Evolutionary conservation across 2,329 filamentous ascomycete species (phyloP), one percentile per base, ranked within the genome.

Genomic region (Mariannaea sp.): DNA sequence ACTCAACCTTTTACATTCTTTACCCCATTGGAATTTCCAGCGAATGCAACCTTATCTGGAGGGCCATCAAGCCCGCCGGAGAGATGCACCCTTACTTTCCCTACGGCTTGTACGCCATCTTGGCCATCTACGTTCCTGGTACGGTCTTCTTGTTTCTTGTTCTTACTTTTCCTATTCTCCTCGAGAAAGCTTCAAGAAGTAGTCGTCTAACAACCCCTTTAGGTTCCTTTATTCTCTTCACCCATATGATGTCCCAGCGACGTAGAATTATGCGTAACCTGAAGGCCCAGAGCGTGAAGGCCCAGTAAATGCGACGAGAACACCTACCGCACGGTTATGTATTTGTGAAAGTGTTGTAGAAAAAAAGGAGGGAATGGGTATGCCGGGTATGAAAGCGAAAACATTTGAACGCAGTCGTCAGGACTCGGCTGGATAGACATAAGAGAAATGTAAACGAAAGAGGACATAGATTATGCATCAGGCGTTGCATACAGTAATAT

Each of bases 231-330:
- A 82, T 95, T 50, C 75, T 97, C 53, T 97, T 94, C 70, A 91
- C 89, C 17, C 89, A 99, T 74, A 97, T 99, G 94, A 90, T 97
- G 80, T 80, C 81, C 57, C 94, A 99, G 80, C 81, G 93, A 64
- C 81, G 84, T 61, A 96, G 91, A 81, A 84, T 93, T 48, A 77
- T 91, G 77, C 82, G 84, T 49, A 82, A 80, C 33, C 82, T 85
- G 68, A 83, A 81, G 73, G 65, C 70, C 22, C 66, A 77, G 60
- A 68, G 74, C 41, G 65, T 66, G 40, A 78, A 80, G 68, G 75
- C 75, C 12, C 61, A 65, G 49, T 66, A 57, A 33, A 48, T 12
- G 29, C 16, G 36, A 26, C 27, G 7, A 12, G 29, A 5, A 13
- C 4, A 26, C 5, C 17, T 32, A 29, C 12, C 7, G 29, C n/a